These are phyloP conservation scores for Aphanocladium album DNA, from an alignment of 2,329 filamentous ascomycete species.

Conservation along the genomic window DNA sequence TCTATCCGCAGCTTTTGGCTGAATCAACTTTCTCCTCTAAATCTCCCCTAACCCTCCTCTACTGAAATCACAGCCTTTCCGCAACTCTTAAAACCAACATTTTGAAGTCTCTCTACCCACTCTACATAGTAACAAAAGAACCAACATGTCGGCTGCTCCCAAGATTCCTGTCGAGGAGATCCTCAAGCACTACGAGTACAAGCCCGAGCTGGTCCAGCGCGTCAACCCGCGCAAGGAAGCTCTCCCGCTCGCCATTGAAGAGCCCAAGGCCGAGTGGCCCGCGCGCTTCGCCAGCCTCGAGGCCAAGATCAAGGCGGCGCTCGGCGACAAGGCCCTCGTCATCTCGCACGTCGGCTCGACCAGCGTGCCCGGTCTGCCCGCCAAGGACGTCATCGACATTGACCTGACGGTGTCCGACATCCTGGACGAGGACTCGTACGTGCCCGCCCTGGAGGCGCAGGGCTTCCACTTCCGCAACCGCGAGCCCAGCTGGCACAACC, in stretches of 20 bases:
- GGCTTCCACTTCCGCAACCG: slow-evolving; percentile 38
- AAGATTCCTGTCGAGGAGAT: background rate
- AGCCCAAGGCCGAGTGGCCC: slow-evolving; percentile 11
- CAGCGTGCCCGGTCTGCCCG: slow-evolving; percentile 37
- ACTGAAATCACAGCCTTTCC: background rate
- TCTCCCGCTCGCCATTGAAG: slow-evolving; percentile 11
- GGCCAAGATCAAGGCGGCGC: slow-evolving; percentile 23
- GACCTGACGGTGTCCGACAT: slow-evolving; percentile 37
- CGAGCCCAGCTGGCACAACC: slow-evolving; percentile 37
- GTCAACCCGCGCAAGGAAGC: slow-evolving; percentile 8
- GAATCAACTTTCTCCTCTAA: too few species aligned
- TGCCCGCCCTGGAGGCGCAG: slow-evolving; percentile 30
- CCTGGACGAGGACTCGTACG: slow-evolving; percentile 32
- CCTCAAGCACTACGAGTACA: slow-evolving; percentile 6
- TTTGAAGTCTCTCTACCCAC: background rate
- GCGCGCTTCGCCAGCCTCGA: slow-evolving; percentile 21
- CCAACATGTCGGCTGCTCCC: background rate
- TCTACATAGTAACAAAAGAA: background rate
- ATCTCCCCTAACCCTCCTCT: background rate
- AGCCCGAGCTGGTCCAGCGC: slow-evolving; percentile 10
- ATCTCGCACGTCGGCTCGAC: slow-evolving; percentile 43
- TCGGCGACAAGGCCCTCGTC: slow-evolving; percentile 24
- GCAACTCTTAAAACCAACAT: background rate
- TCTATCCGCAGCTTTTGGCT: too few species aligned
- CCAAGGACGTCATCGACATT: slow-evolving; percentile 44